Conservation (phyloP, 129 eudicot genomes). For the Tagetes erecta region DNA sequence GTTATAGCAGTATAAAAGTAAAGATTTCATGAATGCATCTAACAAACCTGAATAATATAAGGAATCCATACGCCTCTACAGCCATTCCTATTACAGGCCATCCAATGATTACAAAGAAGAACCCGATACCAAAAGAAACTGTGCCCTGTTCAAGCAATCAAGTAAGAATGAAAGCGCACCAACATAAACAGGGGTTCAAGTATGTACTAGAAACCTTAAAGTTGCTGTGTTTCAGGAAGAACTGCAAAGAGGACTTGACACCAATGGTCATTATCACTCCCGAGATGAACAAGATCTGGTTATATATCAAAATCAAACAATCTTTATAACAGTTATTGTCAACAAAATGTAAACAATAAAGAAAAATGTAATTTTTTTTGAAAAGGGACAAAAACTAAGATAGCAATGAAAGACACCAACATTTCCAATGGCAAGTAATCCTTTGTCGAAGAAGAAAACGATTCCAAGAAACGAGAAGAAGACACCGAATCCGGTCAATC, state of each 20-base stretch:
- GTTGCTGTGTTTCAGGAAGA: slow-evolving; percentile 53
- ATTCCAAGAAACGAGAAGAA: slow-evolving; percentile 77
- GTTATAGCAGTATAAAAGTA: slow-evolving; percentile 4
- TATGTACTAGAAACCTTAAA: slow-evolving; percentile 36
- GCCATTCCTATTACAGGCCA: slow-evolving; percentile 73
- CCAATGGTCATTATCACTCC: slow-evolving; percentile 63
- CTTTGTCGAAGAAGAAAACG: slow-evolving; percentile 77
- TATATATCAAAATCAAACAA: slow-evolving; percentile 25
- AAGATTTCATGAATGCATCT: neutral
- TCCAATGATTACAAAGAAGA: slow-evolving; percentile 64
- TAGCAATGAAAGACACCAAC: slow-evolving; percentile 36
- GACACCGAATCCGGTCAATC: slow-evolving; percentile 79
- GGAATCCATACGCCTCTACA: slow-evolving; percentile 55
- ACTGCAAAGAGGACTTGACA: slow-evolving; percentile 47
- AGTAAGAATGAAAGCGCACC: neutral
- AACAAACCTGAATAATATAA: slow-evolving; percentile 59
- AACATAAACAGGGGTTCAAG: neutral
- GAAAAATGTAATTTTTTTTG: neutral
- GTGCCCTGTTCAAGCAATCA: slow-evolving; percentile 49
- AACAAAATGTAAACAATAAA: slow-evolving; percentile 13
- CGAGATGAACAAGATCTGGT: slow-evolving; percentile 56
- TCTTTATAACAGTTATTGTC: slow-evolving; percentile 17
- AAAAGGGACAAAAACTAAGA: neutral
- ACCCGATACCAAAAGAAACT: slow-evolving; percentile 52
- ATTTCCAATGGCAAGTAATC: slow-evolving; percentile 76